Percentiles rank a stretch among this genome's conserved stretches.
phyloP scores from a whole-genome alignment of 2,329 filamentous ascomycete species.

The Sporothrix luriei region DNA sequence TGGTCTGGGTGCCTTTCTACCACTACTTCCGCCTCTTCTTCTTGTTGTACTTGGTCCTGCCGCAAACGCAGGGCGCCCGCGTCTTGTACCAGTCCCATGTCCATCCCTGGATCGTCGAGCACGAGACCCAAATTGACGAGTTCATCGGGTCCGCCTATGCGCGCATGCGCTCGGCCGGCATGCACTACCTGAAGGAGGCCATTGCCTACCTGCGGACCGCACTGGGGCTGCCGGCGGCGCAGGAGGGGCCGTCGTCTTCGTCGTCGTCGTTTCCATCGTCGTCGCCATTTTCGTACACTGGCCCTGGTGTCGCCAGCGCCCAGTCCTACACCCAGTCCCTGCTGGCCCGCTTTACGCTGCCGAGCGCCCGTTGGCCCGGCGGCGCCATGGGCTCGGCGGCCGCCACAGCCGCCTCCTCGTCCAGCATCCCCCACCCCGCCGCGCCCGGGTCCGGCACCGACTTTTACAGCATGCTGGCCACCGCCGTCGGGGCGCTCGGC shows the following conservation, averaged over 20 bases:
- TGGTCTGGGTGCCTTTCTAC: slow-evolving; percentile 92
- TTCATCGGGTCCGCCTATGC: slow-evolving; percentile 83
- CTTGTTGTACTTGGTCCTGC: slow-evolving; percentile 93
- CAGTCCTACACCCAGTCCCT: slow-evolving; percentile 76
- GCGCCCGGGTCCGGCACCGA: slow-evolving; percentile 50
- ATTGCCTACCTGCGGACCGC: slow-evolving; percentile 74
- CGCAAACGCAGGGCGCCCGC: slow-evolving; percentile 91
- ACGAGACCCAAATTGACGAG: slow-evolving; percentile 86
- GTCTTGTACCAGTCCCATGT: slow-evolving; percentile 82
- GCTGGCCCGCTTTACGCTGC: slow-evolving; percentile 83
- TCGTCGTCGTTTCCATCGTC: slow-evolving; percentile 44
- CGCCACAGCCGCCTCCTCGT: background rate
- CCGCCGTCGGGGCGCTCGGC: slow-evolving; percentile 66
- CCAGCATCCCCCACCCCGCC: slow-evolving; percentile 2
- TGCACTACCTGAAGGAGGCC: slow-evolving; percentile 71
- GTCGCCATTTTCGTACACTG: slow-evolving; percentile 42
- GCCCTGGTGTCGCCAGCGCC: slow-evolving; percentile 37
- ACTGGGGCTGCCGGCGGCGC: slow-evolving; percentile 70
- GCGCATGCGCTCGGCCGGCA: slow-evolving; percentile 72
- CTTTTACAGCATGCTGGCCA: slow-evolving; percentile 75
- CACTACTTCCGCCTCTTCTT: slow-evolving; percentile 84
- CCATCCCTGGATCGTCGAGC: slow-evolving; percentile 83
- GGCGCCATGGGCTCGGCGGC: slow-evolving; percentile 32
- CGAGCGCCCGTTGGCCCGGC: slow-evolving; percentile 63
- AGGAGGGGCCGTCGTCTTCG: slow-evolving; percentile 45